A percentile compares a stretch with the other conserved stretches of the same genome.
These are phyloP conservation scores for Andrographis paniculata DNA, from an alignment of 305 asterid genomes.

Conservation along the genomic window DNA sequence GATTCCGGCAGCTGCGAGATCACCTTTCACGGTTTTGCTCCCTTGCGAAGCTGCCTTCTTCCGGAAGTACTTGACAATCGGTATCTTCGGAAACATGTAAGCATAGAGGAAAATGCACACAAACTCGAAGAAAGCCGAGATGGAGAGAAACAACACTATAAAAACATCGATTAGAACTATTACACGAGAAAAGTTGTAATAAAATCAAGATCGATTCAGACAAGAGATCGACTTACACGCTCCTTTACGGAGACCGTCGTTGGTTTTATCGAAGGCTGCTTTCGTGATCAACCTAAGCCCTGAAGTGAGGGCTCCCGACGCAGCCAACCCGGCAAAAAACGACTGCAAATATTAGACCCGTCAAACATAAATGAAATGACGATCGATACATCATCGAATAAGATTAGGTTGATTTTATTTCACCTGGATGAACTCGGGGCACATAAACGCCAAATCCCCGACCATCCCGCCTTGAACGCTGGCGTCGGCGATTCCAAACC, in stretches of 20 bases:
- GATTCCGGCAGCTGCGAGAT: constrained; percentile 77
- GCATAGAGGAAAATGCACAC: constrained; percentile 64
- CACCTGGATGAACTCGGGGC: constrained; percentile 74
- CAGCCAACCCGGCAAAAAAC: constrained; percentile 76
- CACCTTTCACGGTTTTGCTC: constrained; percentile 68
- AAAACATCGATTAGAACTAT: too few relatives aligned
- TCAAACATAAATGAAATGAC: not conserved
- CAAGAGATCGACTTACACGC: constrained; percentile 36
- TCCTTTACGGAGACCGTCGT: constrained; percentile 76
- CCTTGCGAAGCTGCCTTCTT: constrained; percentile 75
- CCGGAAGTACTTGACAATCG: constrained; percentile 61
- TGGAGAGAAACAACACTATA: constrained; percentile 66
- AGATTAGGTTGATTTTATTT: not conserved
- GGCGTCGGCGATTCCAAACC: constrained; percentile 86
- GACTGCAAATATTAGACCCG: constrained; percentile 37
- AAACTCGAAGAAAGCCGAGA: constrained; percentile 58
- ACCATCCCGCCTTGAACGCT: constrained; percentile 74
- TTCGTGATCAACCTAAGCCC: constrained; percentile 69
- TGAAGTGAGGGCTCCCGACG: constrained; percentile 87
- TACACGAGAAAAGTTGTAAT: not conserved
- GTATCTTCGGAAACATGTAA: constrained; percentile 48
- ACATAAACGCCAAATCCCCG: constrained; percentile 66
- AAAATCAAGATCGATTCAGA: too few relatives aligned
- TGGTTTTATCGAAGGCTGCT: constrained; percentile 58
- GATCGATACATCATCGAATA: not conserved